These are phyloP conservation scores for Oryza rufipogon DNA, from an alignment of 176 grass and related monocot species.

Conservation along the genomic window DNA sequence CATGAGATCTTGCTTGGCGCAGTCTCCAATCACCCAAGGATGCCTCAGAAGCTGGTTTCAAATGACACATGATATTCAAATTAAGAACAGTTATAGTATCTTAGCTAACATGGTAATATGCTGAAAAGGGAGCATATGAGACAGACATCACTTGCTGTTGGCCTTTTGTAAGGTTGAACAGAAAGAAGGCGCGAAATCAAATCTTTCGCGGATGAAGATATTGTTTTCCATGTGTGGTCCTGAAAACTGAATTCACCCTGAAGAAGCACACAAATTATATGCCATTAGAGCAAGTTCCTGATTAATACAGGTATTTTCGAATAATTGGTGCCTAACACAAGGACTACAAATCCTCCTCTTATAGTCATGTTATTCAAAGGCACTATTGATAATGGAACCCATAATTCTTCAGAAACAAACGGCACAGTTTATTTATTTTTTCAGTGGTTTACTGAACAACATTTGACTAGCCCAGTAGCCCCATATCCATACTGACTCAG, in stretches of 20 bases:
- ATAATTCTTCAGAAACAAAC: slow-evolving; percentile 9
- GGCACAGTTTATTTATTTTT: not conserved
- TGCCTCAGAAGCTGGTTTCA: slow-evolving; percentile 57
- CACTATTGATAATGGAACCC: not conserved
- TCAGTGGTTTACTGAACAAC: not conserved
- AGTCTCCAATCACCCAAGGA: slow-evolving; percentile 77
- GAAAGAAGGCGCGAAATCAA: slow-evolving; percentile 68
- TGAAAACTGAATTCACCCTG: slow-evolving; percentile 76
- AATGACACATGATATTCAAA: not conserved
- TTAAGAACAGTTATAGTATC: not conserved
- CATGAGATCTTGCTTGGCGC: slow-evolving; percentile 66
- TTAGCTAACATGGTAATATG: not conserved
- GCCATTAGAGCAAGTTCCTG: not conserved
- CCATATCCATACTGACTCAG: not conserved
- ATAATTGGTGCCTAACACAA: not conserved
- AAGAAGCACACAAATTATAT: not conserved
- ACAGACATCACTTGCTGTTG: slow-evolving; percentile 62
- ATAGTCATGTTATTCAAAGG: not conserved
- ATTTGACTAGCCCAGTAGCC: not conserved
- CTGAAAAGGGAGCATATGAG: not conserved
- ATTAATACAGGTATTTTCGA: not conserved
- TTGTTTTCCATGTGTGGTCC: slow-evolving; percentile 67
- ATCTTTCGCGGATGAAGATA: slow-evolving; percentile 70
- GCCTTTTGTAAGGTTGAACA: slow-evolving; percentile 65
- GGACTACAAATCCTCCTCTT: not conserved